A percentile compares a stretch with the other conserved stretches of the same genome.
These are phyloP conservation scores for Melaleuca quinquenervia DNA, from an alignment of 345 rosid genomes.

Conservation along the genomic window DNA sequence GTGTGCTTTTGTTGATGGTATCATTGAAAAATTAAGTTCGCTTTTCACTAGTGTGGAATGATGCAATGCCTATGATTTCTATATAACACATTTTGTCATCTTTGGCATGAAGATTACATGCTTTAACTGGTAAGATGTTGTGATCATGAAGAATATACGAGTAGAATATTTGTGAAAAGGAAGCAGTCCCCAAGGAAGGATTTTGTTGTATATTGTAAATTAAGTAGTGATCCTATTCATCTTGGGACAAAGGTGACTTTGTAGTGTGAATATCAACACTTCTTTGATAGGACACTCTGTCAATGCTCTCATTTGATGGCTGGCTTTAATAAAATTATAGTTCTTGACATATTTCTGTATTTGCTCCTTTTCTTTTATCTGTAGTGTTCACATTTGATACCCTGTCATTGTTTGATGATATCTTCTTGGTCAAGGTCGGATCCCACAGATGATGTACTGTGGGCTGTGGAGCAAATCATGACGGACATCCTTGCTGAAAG, in stretches of 20 bases:
- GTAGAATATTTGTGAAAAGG: neutral
- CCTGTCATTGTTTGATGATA: neutral
- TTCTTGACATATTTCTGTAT: neutral
- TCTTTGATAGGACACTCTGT: neutral
- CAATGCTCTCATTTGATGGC: neutral
- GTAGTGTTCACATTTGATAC: neutral
- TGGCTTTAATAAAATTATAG: neutral
- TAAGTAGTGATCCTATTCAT: neutral
- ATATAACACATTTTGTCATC: neutral
- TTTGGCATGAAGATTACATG: neutral
- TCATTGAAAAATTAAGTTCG: neutral
- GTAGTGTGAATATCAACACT: neutral
- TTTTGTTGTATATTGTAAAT: neutral
- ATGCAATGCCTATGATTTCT: neutral
- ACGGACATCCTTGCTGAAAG: slow-evolving; percentile 51
- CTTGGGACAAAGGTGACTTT: neutral
- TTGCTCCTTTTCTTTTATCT: neutral
- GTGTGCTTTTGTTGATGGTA: neutral
- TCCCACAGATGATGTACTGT: slow-evolving; percentile 36
- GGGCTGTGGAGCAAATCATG: slow-evolving; percentile 73
- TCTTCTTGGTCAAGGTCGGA: slow-evolving; percentile 27
- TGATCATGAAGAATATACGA: neutral
- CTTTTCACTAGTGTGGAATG: neutral
- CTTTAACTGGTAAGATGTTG: neutral
- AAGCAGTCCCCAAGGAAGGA: neutral